These are phyloP conservation scores for Rosa chinensis DNA, from an alignment of 306 rosid species.

Conservation along the genomic window DNA sequence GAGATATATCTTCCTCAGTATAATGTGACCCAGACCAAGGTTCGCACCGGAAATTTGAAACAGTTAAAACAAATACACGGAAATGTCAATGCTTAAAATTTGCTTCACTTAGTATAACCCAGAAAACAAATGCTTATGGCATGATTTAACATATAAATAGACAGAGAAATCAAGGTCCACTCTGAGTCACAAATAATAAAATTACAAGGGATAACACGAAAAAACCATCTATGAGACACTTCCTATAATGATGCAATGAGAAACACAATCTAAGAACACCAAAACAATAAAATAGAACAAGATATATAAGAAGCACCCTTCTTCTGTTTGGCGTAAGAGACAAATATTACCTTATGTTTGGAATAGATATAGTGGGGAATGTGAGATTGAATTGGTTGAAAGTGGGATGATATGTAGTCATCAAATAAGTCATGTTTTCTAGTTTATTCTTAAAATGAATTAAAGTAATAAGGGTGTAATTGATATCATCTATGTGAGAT, in stretches of 20 bases:
- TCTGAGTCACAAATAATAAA: neutral
- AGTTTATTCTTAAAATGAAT: neutral
- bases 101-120: slow-evolving; percentile 16
- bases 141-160: slow-evolving; percentile 1
- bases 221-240: slow-evolving; percentile 1
- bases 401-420: neutral
- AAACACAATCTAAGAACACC: neutral
- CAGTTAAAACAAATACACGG: slow-evolving; percentile 13
- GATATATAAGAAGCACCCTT: neutral
- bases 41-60: slow-evolving; percentile 63
- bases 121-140: neutral
- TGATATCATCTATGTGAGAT: no score
- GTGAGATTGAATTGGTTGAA: no score
- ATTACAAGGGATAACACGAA: neutral
- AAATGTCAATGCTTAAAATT: neutral
- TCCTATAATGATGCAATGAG: neutral
- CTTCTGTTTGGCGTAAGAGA: no score
- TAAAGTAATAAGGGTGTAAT: no score
- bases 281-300: neutral
- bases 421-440: neutral
- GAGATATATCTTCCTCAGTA: slow-evolving; percentile 67
- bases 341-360: no score
- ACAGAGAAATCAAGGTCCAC: neutral
- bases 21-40: slow-evolving; percentile 94
- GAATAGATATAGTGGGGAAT: no score